Base-by-base conservation (phyloP, 2,329 filamentous ascomycete genomes). In the Sporothrix curviconia region DNA sequence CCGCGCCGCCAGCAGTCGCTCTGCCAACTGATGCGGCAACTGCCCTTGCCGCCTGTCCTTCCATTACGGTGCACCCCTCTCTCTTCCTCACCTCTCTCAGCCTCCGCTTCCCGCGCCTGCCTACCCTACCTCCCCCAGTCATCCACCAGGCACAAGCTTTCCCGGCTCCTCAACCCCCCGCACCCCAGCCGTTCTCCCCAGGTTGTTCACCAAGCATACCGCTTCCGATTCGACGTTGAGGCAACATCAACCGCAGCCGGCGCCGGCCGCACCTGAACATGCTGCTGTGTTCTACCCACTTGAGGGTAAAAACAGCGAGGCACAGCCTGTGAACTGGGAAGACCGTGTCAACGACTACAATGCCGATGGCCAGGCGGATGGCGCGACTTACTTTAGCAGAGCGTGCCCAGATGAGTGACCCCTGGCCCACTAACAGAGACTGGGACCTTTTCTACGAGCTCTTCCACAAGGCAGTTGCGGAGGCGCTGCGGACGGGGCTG, bases 171-270 rank as follows among this genome's bases (percentile, higher is more conserved):
- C 37, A 60, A 57, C 42, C 60, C 60, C 50, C 63, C 46, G 51
- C 68, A 53, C 51, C 39, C 25, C 50, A 42, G 28, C 11, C 55
- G 46, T 9, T 60, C 32, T 19, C 70, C 72, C 34, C 71, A 75
- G 55, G 65, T 73, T n/a, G 67, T 76, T 14, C 74, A 74, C 64
- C 72, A 76, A 59, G 70, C 72, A 3, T 76, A 76, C 63, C 71
- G 74, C 57, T 76, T 73, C 67, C 74, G 74, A 61, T 76, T 75
- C 60, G 75, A 77, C 64, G 72, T 76, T 54, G 75, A 76, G 57
- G 71, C 59, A 75, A 74, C 64, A 72, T 76, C 64, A 76, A 76
- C 64, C 68, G 72, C 58, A 71, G 70, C 55, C 68, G 72, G 4
- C 70, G 73, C 12, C 70, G 73, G 3, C 75, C 74, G 7, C 73